These are phyloP conservation scores for Talaromyces albobiverticillius DNA, from an alignment of 2,329 filamentous ascomycete genomes.

Conservation along the genomic window DNA sequence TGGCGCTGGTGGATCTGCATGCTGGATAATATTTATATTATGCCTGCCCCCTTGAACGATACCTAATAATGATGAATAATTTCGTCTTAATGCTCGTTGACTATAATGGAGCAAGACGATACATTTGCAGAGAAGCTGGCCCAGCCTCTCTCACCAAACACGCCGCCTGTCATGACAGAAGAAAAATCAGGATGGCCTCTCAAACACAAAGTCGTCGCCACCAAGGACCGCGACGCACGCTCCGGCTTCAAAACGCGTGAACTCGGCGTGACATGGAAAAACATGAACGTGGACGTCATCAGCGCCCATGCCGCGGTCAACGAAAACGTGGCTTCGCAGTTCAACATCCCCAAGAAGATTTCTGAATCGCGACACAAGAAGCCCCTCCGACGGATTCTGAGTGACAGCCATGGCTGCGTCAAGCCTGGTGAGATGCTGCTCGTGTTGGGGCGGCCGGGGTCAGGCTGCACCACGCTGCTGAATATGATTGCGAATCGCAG, in stretches of 20 bases:
- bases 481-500: constrained; percentile 67
- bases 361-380: constrained; percentile 55
- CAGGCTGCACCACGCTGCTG: constrained; percentile 68
- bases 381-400: constrained; percentile 61
- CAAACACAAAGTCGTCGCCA: constrained; percentile 48
- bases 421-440: constrained; percentile 71
- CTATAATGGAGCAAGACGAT: no score
- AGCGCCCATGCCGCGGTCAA: constrained; percentile 62
- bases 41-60: no score
- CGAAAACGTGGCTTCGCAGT: constrained; percentile 61
- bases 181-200: constrained; percentile 43
- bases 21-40: no score
- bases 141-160: no score
- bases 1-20: no score
- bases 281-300: constrained; percentile 62
- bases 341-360: constrained; percentile 54
- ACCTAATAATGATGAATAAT: no score
- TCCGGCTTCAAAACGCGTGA: constrained; percentile 49
- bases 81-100: no score
- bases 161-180: no score
- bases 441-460: constrained; percentile 66
- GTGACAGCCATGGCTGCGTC: constrained; percentile 65
- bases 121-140: no score
- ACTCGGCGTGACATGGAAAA: constrained; percentile 64
- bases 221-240: constrained; percentile 42